Conservation (phyloP, 257 asterid species). For the Schizonepeta tenuifolia region DNA sequence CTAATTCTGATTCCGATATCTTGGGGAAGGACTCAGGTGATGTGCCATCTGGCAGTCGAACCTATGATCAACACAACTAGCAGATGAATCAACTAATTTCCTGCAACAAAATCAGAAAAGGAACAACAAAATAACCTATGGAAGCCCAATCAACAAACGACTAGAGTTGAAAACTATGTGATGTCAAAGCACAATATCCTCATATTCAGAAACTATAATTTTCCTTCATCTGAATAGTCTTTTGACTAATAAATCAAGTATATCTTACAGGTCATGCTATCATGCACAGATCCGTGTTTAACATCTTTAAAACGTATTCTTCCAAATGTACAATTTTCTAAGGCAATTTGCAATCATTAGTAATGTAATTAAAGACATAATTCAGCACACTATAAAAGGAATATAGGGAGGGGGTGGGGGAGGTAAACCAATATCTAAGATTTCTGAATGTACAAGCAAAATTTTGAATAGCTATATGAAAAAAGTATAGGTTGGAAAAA, state of each 20-base stretch:
- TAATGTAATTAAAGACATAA: not conserved
- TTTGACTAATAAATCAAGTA: slow-evolving; percentile 11
- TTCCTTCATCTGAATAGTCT: slow-evolving; percentile 17
- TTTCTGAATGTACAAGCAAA: not conserved
- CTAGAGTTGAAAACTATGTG: slow-evolving; percentile 12
- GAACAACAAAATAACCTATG: slow-evolving; percentile 8
- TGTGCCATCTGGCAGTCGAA: slow-evolving; percentile 68
- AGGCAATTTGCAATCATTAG: not conserved
- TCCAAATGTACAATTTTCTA: slow-evolving; percentile 1
- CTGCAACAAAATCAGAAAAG: slow-evolving; percentile 15
- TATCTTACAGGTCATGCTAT: not conserved
- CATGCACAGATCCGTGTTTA: not conserved
- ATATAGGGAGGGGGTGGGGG: not conserved
- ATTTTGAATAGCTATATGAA: not conserved
- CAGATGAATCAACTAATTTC: slow-evolving; percentile 27
- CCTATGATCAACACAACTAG: slow-evolving; percentile 52
- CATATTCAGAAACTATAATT: slow-evolving; percentile 21
- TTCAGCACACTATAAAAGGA: not conserved
- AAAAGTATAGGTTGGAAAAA: not conserved
- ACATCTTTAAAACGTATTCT: slow-evolving; percentile 7
- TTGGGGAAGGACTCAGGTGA: slow-evolving; percentile 52
- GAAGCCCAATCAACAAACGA: slow-evolving; percentile 7
- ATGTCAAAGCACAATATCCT: slow-evolving; percentile 25
- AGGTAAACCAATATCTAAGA: not conserved
- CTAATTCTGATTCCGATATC: slow-evolving; percentile 77